Evolutionary conservation across 257 asterid genomes (phyloP).

Genomic region (Parsonsia alboflavescens): DNA sequence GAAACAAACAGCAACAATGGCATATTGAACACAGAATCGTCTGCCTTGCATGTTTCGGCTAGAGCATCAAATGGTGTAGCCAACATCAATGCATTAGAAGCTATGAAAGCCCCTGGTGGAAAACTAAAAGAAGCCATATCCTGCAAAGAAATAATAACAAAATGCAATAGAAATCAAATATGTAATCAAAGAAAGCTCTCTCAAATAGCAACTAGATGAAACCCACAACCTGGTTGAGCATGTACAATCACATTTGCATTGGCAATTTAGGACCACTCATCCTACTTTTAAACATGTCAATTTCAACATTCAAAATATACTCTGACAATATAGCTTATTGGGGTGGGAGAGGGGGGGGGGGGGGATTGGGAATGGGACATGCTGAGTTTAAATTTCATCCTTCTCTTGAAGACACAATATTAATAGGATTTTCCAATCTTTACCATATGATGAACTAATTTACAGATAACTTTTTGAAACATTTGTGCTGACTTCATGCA

Average conservation of each 20-base stretch:
- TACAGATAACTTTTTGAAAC: neutral
- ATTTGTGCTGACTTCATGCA: neutral
- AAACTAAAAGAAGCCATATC: conserved; percentile 29
- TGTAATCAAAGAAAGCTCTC: neutral
- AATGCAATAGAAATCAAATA: conserved; percentile 8
- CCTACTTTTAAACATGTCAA: neutral
- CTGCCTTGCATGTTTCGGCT: conserved; percentile 86
- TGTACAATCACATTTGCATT: neutral
- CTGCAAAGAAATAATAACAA: conserved; percentile 32
- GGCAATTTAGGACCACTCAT: neutral
- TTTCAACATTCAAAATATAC: neutral
- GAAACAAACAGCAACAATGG: conserved; percentile 84
- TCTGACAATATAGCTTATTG: too few relatives aligned
- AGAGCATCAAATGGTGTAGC: conserved; percentile 63
- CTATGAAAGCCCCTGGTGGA: conserved; percentile 36
- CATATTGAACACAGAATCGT: conserved; percentile 53
- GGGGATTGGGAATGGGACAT: too few relatives aligned
- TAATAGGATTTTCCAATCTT: too few relatives aligned
- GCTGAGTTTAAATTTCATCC: too few relatives aligned
- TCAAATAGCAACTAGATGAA: neutral
- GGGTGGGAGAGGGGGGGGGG: too few relatives aligned
- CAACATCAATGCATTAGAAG: conserved; percentile 52
- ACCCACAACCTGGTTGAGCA: neutral
- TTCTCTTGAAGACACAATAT: too few relatives aligned
- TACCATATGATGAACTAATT: neutral